phyloP scores from a whole-genome alignment of 257 asterid species.

The Eustoma russellianum region DNA sequence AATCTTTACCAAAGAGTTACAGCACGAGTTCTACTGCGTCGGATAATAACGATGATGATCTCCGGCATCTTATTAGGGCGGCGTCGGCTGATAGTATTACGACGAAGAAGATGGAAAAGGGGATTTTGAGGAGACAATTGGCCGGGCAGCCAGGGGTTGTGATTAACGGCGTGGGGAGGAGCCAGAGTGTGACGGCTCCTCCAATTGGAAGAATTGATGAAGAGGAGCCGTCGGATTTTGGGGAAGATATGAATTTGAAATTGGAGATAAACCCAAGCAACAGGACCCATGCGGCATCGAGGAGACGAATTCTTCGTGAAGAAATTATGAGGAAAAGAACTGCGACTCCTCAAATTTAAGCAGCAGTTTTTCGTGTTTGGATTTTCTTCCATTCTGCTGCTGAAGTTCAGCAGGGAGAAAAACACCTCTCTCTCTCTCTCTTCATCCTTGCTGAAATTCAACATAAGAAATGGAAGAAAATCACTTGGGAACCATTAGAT shows the following conservation, averaged over 20 bases:
- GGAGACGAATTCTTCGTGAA: not conserved
- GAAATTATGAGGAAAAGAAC: too few species aligned
- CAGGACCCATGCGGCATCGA: conserved; percentile 3
- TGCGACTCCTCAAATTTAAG: too few species aligned
- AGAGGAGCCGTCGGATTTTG: conserved; percentile 12
- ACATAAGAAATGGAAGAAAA: too few species aligned
- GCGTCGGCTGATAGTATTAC: conserved; percentile 8
- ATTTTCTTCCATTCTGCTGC: too few species aligned
- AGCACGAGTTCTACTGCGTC: conserved; percentile 6
- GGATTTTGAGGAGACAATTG: not conserved
- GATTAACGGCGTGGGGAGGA: not conserved
- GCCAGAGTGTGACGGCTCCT: not conserved
- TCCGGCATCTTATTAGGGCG: conserved; percentile 3
- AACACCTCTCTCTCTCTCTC: too few species aligned
- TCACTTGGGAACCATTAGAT: too few species aligned
- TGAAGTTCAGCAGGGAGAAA: too few species aligned
- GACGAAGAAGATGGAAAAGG: conserved; percentile 1
- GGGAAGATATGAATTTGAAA: not conserved
- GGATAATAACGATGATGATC: conserved; percentile 9
- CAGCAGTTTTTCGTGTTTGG: too few species aligned
- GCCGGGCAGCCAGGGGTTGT: not conserved
- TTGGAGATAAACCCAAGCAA: conserved; percentile 5
- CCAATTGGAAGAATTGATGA: conserved; percentile 14
- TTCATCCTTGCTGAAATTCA: too few species aligned
- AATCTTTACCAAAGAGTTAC: conserved; percentile 11